Evolutionary conservation across 257 asterid genomes (phyloP).

Genomic region (Ehretia macrophylla): DNA sequence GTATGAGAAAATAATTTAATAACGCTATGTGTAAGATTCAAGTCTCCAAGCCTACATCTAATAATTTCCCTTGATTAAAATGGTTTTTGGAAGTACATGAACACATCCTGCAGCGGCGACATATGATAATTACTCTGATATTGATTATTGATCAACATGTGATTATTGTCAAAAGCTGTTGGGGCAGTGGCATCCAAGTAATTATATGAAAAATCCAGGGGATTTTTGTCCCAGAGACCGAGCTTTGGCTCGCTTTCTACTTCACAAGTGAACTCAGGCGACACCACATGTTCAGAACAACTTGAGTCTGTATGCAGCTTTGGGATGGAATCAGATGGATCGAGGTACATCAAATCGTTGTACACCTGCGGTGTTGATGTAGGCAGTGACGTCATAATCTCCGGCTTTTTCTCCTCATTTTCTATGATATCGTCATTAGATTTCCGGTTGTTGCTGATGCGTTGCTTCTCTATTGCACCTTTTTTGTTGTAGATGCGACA

Average conservation of each 20-base stretch:
- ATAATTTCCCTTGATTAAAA: too few relatives aligned
- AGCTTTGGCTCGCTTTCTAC: constrained; percentile 74
- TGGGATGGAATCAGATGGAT: constrained; percentile 68
- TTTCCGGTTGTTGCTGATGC: constrained; percentile 13
- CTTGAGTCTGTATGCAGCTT: constrained; percentile 77
- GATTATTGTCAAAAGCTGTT: constrained; percentile 7
- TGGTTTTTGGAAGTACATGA: constrained; percentile 53
- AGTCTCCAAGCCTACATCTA: too few relatives aligned
- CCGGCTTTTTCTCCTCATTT: constrained; percentile 50
- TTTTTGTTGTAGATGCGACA: constrained; percentile 71
- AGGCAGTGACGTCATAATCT: constrained; percentile 33
- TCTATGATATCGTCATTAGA: constrained; percentile 15
- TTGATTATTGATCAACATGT: constrained; percentile 31
- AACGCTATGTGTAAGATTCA: background rate
- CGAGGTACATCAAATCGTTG: constrained; percentile 54
- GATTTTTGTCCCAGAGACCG: constrained; percentile 49
- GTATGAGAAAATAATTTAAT: background rate
- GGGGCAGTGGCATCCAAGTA: constrained; percentile 44
- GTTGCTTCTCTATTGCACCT: constrained; percentile 55
- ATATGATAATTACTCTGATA: constrained; percentile 35
- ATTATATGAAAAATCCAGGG: constrained; percentile 43
- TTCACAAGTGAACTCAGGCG: constrained; percentile 60
- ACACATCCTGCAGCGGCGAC: constrained; percentile 66
- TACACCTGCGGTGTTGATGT: constrained; percentile 33
- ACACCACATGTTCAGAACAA: constrained; percentile 75